Evolutionary conservation across 441 rosid species (phyloP), one percentile per base, ranked within the genome.

Genomic region (Pelargonium australe): DNA sequence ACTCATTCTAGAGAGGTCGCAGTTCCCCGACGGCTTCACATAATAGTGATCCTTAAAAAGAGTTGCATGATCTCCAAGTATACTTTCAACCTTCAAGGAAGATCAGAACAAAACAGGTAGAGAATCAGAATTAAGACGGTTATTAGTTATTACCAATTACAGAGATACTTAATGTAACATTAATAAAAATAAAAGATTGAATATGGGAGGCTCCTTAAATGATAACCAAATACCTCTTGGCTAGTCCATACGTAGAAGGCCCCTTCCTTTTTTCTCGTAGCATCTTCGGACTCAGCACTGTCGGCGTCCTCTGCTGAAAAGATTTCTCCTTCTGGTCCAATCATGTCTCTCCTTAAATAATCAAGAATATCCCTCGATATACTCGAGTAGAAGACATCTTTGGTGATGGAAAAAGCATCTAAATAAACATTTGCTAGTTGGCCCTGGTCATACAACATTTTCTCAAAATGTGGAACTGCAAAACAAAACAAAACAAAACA

Each of bases 391-490:
- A 72, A 83, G 49, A 74, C 86, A 72, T 94, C 95, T 64, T 82
- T 84, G 40, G 87, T 81, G 65, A 89, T 80, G 74, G 85, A 80
- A 68, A 91, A 94, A 44, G 90, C 90, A 74, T 94, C 98, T 70
- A 91, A 84, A 76, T 87, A 89, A 66, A 84, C 87, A 34, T 86
- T 91, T 34, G 81, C 88, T 71, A 91, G 91, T 69, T 94, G 98
- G 64, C 95, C 98, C 76, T 94, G 98, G 80, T 94, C 98, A 73
- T 94, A 94, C 72, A 94, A 47, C 98, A 94, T 94, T 75, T 94
- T 94, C 86, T 94, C 98, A 78, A 94, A 94, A 84, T 94, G 97
- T 13, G 98, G 98, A 81, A 94, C 98, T 94, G 88, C 90, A 73
- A 78, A 74, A 71, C 75, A 66, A 16, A 55, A 20, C 16, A 55